phyloP scores from a whole-genome alignment of 345 rosid genomes.

The Dipteronia sinensis region DNA sequence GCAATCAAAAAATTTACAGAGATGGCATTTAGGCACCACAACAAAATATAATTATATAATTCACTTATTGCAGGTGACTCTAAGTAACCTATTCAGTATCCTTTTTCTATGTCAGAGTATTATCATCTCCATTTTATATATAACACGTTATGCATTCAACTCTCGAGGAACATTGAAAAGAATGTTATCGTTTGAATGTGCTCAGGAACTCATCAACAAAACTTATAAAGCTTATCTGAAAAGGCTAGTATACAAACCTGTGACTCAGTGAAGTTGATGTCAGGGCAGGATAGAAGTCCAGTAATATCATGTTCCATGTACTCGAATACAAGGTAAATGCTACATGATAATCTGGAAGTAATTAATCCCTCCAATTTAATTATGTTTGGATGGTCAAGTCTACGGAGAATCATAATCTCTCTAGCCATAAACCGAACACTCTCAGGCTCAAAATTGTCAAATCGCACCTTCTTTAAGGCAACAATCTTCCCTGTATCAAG shows the following conservation, averaged over 20 bases:
- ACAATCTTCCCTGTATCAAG: constrained; percentile 78
- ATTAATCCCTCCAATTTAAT: constrained; percentile 88
- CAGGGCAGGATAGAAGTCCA: constrained; percentile 84
- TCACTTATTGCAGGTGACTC: no score
- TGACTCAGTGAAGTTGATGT: constrained; percentile 73
- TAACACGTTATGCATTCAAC: no score
- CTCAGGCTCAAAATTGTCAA: constrained; percentile 97
- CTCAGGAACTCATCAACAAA: no score
- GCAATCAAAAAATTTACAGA: no score
- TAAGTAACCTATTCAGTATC: no score
- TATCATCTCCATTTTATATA: no score
- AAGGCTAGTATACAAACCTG: constrained; percentile 69
- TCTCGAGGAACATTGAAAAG: no score
- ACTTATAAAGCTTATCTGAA: no score
- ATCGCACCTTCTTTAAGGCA: constrained; percentile 94
- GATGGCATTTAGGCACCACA: neutral
- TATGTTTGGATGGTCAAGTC: constrained; percentile 89
- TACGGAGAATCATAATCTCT: constrained; percentile 87
- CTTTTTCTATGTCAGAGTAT: no score
- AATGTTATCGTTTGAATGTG: neutral
- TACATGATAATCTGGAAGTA: constrained; percentile 80
- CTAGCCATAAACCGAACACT: constrained; percentile 98
- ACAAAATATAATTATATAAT: no score
- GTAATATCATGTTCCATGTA: constrained; percentile 99
- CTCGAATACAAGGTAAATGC: constrained; percentile 91